Conservation (phyloP, 2,329 filamentous ascomycete genomes). For the Cadophora luteo-olivacea region DNA sequence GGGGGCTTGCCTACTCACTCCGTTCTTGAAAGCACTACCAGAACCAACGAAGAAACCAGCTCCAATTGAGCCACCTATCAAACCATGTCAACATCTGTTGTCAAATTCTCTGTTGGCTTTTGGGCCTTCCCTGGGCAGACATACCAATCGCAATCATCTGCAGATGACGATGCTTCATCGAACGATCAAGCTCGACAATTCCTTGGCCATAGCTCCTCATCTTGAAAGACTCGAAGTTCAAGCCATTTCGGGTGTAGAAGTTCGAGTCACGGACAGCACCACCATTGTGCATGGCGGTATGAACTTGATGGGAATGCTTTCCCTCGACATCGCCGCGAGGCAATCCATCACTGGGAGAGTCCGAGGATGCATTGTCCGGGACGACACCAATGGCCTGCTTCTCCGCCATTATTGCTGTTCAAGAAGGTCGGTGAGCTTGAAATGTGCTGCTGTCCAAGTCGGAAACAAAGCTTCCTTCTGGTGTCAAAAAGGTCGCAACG, state of each 20-base stretch:
- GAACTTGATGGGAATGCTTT: conserved; percentile 9
- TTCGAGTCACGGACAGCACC: conserved; percentile 8
- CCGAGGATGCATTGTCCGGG: conserved; percentile 17
- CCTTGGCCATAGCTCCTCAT: conserved; percentile 19
- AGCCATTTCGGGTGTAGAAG: conserved; percentile 21
- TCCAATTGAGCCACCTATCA: conserved; percentile 21
- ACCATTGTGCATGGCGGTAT: conserved; percentile 7
- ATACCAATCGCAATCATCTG: conserved; percentile 70
- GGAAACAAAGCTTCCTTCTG: not conserved
- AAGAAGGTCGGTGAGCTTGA: not conserved
- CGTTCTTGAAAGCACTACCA: conserved; percentile 20
- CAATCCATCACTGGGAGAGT: conserved; percentile 15
- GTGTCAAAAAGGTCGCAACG: not conserved
- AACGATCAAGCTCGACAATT: conserved; percentile 20
- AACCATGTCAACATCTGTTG: not conserved
- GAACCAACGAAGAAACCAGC: conserved; percentile 25
- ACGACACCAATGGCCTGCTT: not conserved
- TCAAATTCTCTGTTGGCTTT: not conserved
- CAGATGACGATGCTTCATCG: conserved; percentile 55
- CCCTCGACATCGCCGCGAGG: conserved; percentile 17
- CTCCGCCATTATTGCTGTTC: conserved; percentile 21
- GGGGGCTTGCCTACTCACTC: conserved; percentile 3
- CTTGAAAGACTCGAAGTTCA: conserved; percentile 24
- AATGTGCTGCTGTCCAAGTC: not conserved
- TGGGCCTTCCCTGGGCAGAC: not conserved